Evolutionary conservation across 1,284 basidiomycete species (phyloP).

Genomic region (Coniferiporia sulphurascens): DNA sequence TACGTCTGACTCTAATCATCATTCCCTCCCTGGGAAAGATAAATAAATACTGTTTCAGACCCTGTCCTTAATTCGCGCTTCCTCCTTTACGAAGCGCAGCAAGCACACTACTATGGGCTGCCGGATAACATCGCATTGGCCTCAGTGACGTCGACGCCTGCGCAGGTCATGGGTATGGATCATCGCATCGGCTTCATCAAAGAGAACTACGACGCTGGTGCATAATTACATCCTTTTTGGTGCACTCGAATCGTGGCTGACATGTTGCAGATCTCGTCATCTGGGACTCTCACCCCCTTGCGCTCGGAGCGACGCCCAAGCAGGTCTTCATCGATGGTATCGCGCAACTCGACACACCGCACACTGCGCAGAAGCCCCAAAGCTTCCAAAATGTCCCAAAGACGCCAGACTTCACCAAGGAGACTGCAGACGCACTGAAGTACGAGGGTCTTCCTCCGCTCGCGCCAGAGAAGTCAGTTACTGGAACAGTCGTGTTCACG

Average conservation of each 20-base stretch:
- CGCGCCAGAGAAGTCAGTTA: constrained; percentile 31
- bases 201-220: constrained; percentile 41
- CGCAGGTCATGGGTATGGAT: constrained; percentile 69
- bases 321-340: constrained; percentile 75
- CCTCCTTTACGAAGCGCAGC: constrained; percentile 81
- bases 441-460: constrained; percentile 67
- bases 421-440: constrained; percentile 48
- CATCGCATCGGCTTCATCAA: constrained; percentile 79
- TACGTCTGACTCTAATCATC: background rate
- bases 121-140: constrained; percentile 57
- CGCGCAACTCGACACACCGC: constrained; percentile 47
- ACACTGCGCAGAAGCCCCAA: constrained; percentile 39
- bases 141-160: constrained; percentile 79
- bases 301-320: constrained; percentile 65
- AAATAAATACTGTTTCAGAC: constrained; percentile 25
- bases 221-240: constrained; percentile 20
- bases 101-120: constrained; percentile 78
- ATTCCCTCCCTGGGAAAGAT: background rate
- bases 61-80: constrained; percentile 74
- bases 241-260: constrained; percentile 37
- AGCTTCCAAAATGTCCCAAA: constrained; percentile 44
- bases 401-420: constrained; percentile 56
- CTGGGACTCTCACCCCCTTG: constrained; percentile 76
- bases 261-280: constrained; percentile 47
- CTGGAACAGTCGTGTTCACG: constrained; percentile 46